These are phyloP conservation scores for Calonectria pseudoreteaudii DNA, from an alignment of 2,329 filamentous ascomycete genomes.

Conservation along the genomic window DNA sequence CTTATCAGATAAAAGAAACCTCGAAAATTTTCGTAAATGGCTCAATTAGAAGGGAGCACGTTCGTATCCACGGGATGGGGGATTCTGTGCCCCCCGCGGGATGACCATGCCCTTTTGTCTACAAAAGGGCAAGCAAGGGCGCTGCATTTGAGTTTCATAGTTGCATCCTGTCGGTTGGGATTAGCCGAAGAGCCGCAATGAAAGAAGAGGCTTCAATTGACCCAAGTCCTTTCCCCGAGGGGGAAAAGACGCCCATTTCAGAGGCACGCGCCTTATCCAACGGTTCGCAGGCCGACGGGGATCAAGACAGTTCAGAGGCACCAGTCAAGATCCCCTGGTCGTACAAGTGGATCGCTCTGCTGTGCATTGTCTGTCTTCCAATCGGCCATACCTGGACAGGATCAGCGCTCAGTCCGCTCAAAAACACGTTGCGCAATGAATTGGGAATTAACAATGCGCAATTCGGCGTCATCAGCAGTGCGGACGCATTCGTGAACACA, in stretches of 20 bases:
- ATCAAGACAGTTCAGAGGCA: background rate
- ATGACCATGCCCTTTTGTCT: background rate
- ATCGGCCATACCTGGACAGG: constrained; percentile 39
- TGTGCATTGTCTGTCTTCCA: constrained; percentile 36
- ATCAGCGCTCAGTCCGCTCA: constrained; percentile 36
- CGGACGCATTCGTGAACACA: constrained; percentile 41
- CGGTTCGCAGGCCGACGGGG: background rate
- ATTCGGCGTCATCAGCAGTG: constrained; percentile 41
- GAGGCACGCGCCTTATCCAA: background rate
- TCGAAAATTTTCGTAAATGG: background rate
- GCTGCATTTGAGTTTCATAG: background rate
- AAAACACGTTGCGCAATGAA: constrained; percentile 39
- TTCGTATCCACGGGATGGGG: background rate
- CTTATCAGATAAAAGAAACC: background rate
- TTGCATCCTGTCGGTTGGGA: background rate
- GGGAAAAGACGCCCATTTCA: background rate
- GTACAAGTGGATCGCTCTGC: constrained; percentile 41
- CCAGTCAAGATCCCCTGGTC: constrained; percentile 27
- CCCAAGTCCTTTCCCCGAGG: background rate
- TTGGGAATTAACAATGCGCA: constrained; percentile 39
- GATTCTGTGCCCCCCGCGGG: background rate
- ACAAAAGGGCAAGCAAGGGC: background rate
- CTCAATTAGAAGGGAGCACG: background rate
- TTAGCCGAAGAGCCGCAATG: background rate
- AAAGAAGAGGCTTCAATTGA: background rate